Base-by-base conservation (phyloP, 1,284 basidiomycete genomes). In the Rhizoctonia solani region DNA sequence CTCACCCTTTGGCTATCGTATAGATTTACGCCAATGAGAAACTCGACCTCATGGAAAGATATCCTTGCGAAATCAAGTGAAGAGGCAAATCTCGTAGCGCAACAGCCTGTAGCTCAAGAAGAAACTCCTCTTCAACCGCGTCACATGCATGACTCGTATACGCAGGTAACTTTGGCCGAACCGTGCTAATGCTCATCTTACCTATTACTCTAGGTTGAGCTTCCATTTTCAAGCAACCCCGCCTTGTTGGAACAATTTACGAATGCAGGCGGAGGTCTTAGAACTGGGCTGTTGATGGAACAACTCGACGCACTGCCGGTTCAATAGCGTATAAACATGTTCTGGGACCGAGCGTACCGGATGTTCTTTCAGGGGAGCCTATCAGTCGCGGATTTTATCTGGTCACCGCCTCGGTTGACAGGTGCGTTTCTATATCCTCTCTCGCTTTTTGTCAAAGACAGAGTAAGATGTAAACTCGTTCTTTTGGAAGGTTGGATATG, bases 271-370 rank as follows among this genome's bases (percentile, higher is more conserved):
- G 88, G 88, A 16, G 86, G 87, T 4, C 85, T 89, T 71, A 81
- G 87, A 30, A 87, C 81, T 0, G 87, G 88, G 58, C 88, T 87
- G 82, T 76, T 89, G 29, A 86, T 89, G 83, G 86, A 89, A 73
- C 85, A 92, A 74, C 81, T 93, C 47, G 91, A 93, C 74, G 90
- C 89, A 4, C 80, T 93, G 16, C 91, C 1, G 91, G 90, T 11
- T 89, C 88, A 2, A 90, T 93, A 69, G 82, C 89, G 1, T 93
- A 92, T 77, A 88, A 90, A 72, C 89, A 92, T 76, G 85, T 90
- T 79, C 82, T 92, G 1, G 86, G 85, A 0, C 86, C 86, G 0
- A 78, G 79, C 27, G 83, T 86, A 29, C 46, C 54, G 13, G 49
- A 58, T 34, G 29, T 68, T 23, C 21, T 27, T 6, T 50, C 66